These are phyloP conservation scores for Singerocomus rubriflavus DNA, from an alignment of 1,284 basidiomycete genomes.

Conservation along the genomic window DNA sequence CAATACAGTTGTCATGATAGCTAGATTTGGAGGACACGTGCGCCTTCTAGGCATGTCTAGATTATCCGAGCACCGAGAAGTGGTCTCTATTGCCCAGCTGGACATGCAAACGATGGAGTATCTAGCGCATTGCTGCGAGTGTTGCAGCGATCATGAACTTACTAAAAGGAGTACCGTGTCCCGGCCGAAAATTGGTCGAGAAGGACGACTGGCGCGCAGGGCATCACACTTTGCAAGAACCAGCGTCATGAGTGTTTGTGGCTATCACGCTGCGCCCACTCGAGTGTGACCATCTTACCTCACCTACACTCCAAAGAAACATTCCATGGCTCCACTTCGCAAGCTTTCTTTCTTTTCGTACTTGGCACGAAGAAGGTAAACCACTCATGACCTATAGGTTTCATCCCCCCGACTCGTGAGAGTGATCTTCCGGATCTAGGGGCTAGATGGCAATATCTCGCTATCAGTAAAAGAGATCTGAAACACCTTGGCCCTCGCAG, in stretches of 20 bases:
- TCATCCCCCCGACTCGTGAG: not conserved
- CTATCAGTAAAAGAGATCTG: constrained; percentile 6
- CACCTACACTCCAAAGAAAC: not conserved
- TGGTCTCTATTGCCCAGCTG: too few species aligned
- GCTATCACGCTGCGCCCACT: not conserved
- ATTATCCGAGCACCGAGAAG: too few species aligned
- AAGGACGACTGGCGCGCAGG: not conserved
- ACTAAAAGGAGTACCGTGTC: not conserved
- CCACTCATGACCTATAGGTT: not conserved
- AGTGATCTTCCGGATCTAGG: not conserved
- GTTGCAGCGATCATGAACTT: too few species aligned
- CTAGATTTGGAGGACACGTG: too few species aligned
- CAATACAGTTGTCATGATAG: too few species aligned
- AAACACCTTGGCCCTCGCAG: constrained; percentile 7
- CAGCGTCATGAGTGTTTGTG: too few species aligned
- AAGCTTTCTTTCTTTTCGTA: not conserved
- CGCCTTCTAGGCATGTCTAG: too few species aligned
- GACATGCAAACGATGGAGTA: too few species aligned
- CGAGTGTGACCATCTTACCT: not conserved
- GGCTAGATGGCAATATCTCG: not conserved
- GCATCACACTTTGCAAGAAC: not conserved
- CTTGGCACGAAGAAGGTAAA: not conserved
- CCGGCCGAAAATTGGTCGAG: not conserved
- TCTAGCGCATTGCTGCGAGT: too few species aligned
- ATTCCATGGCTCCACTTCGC: not conserved